phyloP scores from a whole-genome alignment of 768 basidiomycete genomes.

The Cantharellus cinnabarinus region DNA sequence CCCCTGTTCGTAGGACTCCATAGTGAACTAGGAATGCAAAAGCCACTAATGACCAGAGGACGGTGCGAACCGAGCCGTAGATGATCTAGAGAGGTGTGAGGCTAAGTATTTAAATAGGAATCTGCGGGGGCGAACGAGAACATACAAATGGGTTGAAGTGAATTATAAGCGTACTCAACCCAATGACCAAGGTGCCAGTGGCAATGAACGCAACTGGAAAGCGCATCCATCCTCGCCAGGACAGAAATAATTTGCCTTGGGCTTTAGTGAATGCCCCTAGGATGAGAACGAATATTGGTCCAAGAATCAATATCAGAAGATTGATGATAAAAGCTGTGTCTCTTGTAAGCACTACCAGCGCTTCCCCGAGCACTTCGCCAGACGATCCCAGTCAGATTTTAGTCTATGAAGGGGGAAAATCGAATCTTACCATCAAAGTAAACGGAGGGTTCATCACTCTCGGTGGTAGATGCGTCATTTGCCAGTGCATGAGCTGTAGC shows the following conservation, averaged over 20 bases:
- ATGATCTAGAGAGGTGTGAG: slow-evolving; percentile 26
- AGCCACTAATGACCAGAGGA: slow-evolving; percentile 29
- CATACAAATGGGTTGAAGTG: slow-evolving; percentile 41
- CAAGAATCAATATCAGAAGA: slow-evolving; percentile 38
- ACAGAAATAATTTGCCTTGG: not conserved
- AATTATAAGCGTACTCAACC: slow-evolving; percentile 26
- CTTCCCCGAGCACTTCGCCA: slow-evolving; percentile 34
- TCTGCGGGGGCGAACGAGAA: not conserved
- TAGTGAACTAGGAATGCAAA: slow-evolving; percentile 25
- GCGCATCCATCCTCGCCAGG: slow-evolving; percentile 22
- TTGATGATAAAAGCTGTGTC: slow-evolving; percentile 32
- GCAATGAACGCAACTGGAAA: slow-evolving; percentile 42
- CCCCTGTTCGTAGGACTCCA: too few relatives aligned
- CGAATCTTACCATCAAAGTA: slow-evolving; percentile 51
- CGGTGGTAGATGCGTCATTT: slow-evolving; percentile 14
- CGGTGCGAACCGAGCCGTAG: slow-evolving; percentile 35
- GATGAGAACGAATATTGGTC: slow-evolving; percentile 33
- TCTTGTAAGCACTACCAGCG: slow-evolving; percentile 35
- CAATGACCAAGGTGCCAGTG: slow-evolving; percentile 12
- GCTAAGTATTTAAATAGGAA: not conserved
- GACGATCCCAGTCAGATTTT: not conserved
- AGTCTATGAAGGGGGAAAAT: not conserved
- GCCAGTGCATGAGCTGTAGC: slow-evolving; percentile 36
- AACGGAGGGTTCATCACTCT: slow-evolving; percentile 18
- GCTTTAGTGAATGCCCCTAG: slow-evolving; percentile 13